Evolutionary conservation across 23 red algal genomes (phyloP), one percentile per base, ranked within the genome.

Genomic region (Gracilaria gracilis): DNA sequence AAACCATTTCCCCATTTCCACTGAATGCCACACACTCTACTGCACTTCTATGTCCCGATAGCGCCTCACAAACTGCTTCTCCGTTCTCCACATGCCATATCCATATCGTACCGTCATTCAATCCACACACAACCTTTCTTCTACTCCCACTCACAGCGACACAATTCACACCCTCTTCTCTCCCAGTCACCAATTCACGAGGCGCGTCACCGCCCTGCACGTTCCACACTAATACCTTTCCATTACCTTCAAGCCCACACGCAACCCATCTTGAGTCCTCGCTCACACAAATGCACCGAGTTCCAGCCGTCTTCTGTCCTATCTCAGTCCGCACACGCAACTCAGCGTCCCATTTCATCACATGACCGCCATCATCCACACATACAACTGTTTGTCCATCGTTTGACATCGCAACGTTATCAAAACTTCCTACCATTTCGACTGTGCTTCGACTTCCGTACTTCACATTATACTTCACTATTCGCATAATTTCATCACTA

Each of bases 51-150:
- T 64, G 59, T 31, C 59, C 62, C 12, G 33, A 1, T 35, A 1
- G 33, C 25, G 12, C 62, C 32, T 15, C 24, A 32, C n/a, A 67
- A 9, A 67, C 32, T 24, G 11, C 1, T 35, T 31, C 62, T 9
- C 62, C 16, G 47, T 9, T 50, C 16, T 81, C 23, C 8, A 9
- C 0, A 57, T 57, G 6, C 48, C 77, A 81, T 0, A 53, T 13
- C 21, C 48, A 33, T 2, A 81, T 11, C 6, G 17, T 59, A 34
- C 48, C 21, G 48, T 81, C 77, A 34, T 19, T 1, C 3, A 58
- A 81, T 28, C 77, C 77, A 53, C 38, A 81, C 3, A 57, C 77
- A 53, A 81, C 29, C 38, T 49, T 51, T 59, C 27, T n/a, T 16
- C 49, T 48, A 6, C 19, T 54, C 34, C 24, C 16, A 37, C 49